Evolutionary conservation across 1,284 basidiomycete genomes (phyloP), one percentile per base, ranked within the genome.

Genomic region (Takashimella koratensis): DNA sequence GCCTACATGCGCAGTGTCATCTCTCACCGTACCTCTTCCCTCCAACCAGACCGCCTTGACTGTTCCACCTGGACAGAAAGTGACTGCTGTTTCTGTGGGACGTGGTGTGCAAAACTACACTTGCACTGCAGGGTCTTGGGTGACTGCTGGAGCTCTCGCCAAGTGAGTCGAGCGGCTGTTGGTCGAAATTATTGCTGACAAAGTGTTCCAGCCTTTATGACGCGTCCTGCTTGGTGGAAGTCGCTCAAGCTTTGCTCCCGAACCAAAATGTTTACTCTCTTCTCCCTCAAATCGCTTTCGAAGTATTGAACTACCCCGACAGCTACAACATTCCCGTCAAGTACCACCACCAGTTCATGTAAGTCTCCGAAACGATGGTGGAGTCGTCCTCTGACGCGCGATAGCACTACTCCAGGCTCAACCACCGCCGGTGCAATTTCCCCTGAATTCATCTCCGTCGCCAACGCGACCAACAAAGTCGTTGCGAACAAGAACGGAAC

Each of bases 151-250:
- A 2, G 69, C 69, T 21, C 48, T 67, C 0, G 69, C 69, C 16
- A 62, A 65, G 68, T 71, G 47, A 57, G 67, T 64, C 1, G n/a
- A 20, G 23, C 3, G n/a, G n/a, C 22, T 43, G 21, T 12, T 39
- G 26, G 21, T 20, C n/a, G 16, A 27, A 27, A n/a, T 13, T 30
- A n/a, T 12, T 5, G 36, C 41, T 45, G 10, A 49, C 25, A n/a
- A 1, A 5, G 10, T 16, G 30, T 16, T 6, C 5, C 36, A 70
- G 68, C 47, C 67, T 86, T 4, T 81, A 83, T 66, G 84, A 87
- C 66, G 76, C 80, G 42, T 82, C 81, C 1, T 85, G 84, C 75
- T 59, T 82, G 39, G 76, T 76, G 58, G 71, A 49, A 3, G 5
- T 69, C 45, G 30, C 30, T 36, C 30, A 36, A 36, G 30, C 30